A percentile compares a stretch with the other conserved stretches of the same genome.
Evolutionary conservation across 106 monocot genomes (phyloP).

Genomic region (Platanthera zijinensis): DNA sequence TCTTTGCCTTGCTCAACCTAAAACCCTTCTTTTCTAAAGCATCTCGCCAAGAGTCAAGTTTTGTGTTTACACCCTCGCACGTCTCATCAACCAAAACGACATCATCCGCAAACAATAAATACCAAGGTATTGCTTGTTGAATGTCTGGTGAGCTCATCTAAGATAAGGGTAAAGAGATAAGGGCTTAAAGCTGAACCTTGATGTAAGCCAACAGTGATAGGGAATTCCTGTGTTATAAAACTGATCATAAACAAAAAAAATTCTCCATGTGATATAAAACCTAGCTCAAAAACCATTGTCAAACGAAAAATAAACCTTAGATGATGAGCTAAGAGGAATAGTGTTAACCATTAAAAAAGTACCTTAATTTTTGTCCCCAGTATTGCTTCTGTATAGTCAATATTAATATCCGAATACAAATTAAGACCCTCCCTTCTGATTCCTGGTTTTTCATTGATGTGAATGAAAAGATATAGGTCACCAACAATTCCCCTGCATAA

Average conservation of each 20-base stretch:
- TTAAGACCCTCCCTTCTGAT: slow-evolving; percentile 73
- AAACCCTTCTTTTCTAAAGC: no score
- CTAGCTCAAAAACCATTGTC: background rate
- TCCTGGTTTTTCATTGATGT: slow-evolving; percentile 68
- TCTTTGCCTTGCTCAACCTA: no score
- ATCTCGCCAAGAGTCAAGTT: no score
- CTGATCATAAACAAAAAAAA: background rate
- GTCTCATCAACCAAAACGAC: no score
- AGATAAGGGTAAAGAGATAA: no score
- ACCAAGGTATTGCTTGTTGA: no score
- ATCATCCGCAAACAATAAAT: no score
- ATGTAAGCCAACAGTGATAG: no score
- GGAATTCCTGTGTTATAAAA: background rate
- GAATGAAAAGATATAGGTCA: slow-evolving; percentile 76
- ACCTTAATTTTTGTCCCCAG: slow-evolving; percentile 80
- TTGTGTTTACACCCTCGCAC: no score
- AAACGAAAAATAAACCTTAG: background rate
- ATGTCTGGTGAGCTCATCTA: no score
- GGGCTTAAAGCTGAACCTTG: no score
- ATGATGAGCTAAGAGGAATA: background rate
- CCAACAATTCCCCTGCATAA: slow-evolving; percentile 52
- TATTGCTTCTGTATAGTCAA: slow-evolving; percentile 94
- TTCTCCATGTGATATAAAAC: background rate
- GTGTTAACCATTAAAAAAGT: background rate
- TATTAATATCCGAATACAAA: slow-evolving; percentile 55